Evolutionary conservation across 495 filamentous ascomycete species (phyloP).

Genomic region (Penicillium riverlandense): DNA sequence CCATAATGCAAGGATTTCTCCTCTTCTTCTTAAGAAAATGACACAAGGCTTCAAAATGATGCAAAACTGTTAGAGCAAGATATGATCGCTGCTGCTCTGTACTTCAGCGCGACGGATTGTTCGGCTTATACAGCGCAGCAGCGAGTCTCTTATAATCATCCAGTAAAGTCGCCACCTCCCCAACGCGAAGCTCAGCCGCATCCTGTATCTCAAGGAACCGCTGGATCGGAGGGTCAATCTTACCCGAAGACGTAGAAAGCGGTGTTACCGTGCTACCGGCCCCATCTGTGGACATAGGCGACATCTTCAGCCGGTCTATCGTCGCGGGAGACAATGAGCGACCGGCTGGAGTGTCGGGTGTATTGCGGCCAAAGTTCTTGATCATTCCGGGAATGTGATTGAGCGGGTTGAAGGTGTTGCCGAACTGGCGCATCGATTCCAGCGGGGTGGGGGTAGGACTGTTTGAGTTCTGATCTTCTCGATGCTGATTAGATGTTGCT

Average conservation of each 20-base stretch:
- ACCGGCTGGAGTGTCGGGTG: conserved; percentile 25
- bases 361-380: conserved; percentile 64
- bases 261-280: conserved; percentile 10
- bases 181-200: conserved; percentile 69
- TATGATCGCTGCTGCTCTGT: too few species aligned
- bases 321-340: conserved; percentile 19
- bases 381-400: conserved; percentile 70
- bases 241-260: conserved; percentile 17
- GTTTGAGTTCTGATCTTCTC: conserved; percentile 6
- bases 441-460: conserved; percentile 46
- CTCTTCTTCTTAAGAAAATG: too few species aligned
- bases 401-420: conserved; percentile 78
- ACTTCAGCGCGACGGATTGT: conserved; percentile 16
- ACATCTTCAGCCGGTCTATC: conserved; percentile 21
- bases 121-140: conserved; percentile 26
- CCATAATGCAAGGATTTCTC: too few species aligned
- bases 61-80: too few species aligned
- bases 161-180: conserved; percentile 75
- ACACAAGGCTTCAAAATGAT: too few species aligned
- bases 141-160: conserved; percentile 84
- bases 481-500: conserved; percentile 14
- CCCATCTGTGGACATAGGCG: conserved; percentile 11
- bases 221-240: conserved; percentile 64
- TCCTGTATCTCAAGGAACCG: conserved; percentile 76
- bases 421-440: conserved; percentile 77